phyloP scores from a whole-genome alignment of 2,329 filamentous ascomycete genomes.

The Lecanosticta acicola region DNA sequence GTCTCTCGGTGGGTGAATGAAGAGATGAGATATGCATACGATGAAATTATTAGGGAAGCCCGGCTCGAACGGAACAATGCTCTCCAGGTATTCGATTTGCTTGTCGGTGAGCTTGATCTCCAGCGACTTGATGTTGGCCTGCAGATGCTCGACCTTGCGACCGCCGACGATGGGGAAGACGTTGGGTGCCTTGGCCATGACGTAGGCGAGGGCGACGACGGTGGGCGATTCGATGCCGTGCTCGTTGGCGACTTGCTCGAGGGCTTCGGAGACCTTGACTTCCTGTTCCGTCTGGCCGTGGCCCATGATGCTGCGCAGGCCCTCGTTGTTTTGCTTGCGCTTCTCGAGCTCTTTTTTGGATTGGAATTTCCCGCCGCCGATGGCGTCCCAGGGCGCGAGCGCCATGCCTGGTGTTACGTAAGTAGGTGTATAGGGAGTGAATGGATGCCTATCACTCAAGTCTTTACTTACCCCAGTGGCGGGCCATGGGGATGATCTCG shows the following conservation, averaged over 20 bases:
- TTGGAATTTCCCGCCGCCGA: conserved; percentile 38
- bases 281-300: conserved; percentile 41
- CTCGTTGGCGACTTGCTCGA: conserved; percentile 55
- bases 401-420: conserved; percentile 10
- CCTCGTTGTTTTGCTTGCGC: conserved; percentile 35
- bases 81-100: conserved; percentile 63
- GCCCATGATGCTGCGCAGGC: conserved; percentile 27
- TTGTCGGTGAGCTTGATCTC: conserved; percentile 53
- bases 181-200: conserved; percentile 56
- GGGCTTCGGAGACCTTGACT: conserved; percentile 48
- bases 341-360: conserved; percentile 42
- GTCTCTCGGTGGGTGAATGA: too few species aligned
- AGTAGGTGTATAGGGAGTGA: too few species aligned
- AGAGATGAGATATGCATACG: too few species aligned
- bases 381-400: conserved; percentile 52
- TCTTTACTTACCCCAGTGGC: conserved; percentile 34
- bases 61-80: conserved; percentile 55
- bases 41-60: conserved; percentile 46
- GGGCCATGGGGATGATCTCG: conserved; percentile 43
- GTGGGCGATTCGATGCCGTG: conserved; percentile 41
- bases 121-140: conserved; percentile 64
- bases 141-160: conserved; percentile 63
- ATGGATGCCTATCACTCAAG: too few species aligned
- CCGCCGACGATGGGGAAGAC: conserved; percentile 62
- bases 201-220: conserved; percentile 57